Evolutionary conservation across 129 eudicot species (phyloP), one percentile per base, ranked within the genome.

Genomic region (Arctium minus): DNA sequence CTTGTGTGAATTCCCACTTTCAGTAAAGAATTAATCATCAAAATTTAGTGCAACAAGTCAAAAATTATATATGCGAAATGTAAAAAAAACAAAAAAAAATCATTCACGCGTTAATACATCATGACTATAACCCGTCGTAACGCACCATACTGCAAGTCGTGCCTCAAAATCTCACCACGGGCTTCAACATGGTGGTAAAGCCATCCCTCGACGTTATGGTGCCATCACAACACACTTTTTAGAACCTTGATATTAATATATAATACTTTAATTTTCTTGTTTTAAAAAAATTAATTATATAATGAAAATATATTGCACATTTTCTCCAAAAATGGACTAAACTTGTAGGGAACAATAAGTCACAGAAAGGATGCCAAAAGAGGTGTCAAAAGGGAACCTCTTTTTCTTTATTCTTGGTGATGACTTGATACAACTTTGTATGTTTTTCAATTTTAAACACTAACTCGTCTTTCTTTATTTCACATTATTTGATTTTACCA

Each of bases 311-410:
- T 37, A n/a, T 36, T 81, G 79, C 79, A 73, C 62, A 56, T 60
- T 81, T 72, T 73, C 84, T 56, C 67, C 79, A 8, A 60, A 44
- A 38, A 62, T 81, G 74, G 84, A 81, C 84, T 72, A 72, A 56
- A 81, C 65, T 81, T 73, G 65, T 65, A 74, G 62, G 84, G 31
- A 60, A 73, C 78, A 38, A 81, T 15, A 81, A 81, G 84, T 81
- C 84, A 56, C 79, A 39, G 22, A 81, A 73, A 81, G 79, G 73
- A 62, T 73, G 84, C 73, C 73, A 81, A 73, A 73, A 7, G 76
- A 37, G 53, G 76, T 22, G 60, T 39, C 77, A 73, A 81, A 42
- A 81, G 32, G 79, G 60, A 39, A 73, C 72, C 84, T 27, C 79
- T 39, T 81, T 81, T 81, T 81, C 73, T 81, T 73, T 73, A 73